Base-by-base conservation (phyloP, 179 eudicot species). In the Actinidia arguta region DNA sequence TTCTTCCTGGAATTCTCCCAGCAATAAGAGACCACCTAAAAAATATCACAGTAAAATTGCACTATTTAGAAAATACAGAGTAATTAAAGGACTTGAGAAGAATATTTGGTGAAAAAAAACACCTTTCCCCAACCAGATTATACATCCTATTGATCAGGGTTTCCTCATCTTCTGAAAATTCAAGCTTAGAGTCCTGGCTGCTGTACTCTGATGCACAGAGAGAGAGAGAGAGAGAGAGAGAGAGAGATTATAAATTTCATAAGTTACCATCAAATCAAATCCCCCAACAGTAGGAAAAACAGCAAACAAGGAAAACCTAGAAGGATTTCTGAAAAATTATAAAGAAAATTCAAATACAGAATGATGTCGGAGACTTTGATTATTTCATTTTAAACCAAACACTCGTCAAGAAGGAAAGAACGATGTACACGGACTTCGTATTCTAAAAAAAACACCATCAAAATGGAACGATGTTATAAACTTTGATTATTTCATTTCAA, bases 1-100 rank as follows among this genome's bases (percentile, higher is more conserved):
- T 89, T 82, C 91, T 89, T 79, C 91, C 91, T 7, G 91, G 91
- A 64, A 89, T 89, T 62, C 91, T 85, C n/a, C 92, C 92, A 54
- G 92, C 92, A 83, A 89, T 89, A 39, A 89, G 66, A 78, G 90
- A 73, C 92, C 92, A 89, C 82, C 92, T 89, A 52, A 20, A 27
- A 54, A 27, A 42, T 20, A 39, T 69, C 18, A 13, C 46, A 18
- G 44, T 42, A 78, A 22, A 55, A 47, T 39, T 39, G 46, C 44
- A 16, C 5, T 14, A 61, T 42, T 39, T 58, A 18, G 22, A 46
- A 68, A n/a, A 17, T 39, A 17, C 10, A 6, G 39, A 67, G 47
- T 67, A 39, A 39, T 39, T 67, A 9, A 39, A 67, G 47, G 10
- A 6, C 72, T 67, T 44, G 1, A 31, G 18, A 14, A 9, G 9